phyloP scores from a whole-genome alignment of 352 stramenopile genomes.

The Blastocystis sp. region DNA sequence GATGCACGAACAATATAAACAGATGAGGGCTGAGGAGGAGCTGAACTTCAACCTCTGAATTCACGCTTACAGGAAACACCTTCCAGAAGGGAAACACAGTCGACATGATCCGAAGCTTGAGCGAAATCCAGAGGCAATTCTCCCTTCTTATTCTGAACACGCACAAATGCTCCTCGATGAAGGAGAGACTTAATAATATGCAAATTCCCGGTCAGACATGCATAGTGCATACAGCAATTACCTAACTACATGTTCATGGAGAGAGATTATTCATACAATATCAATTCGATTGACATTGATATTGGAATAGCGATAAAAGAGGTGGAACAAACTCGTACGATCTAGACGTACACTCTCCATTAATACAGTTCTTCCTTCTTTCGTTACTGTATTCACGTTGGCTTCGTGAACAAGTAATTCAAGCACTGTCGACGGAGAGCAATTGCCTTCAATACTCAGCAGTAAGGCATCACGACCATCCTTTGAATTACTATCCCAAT shows the following conservation, averaged over 20 bases:
- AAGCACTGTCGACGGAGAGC: neutral
- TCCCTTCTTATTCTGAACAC: conserved; percentile 27
- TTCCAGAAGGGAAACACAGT: conserved; percentile 9
- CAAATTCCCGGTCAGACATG: neutral
- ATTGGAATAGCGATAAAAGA: conserved; percentile 55
- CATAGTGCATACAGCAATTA: conserved; percentile 35
- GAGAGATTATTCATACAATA: neutral
- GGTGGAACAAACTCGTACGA: conserved; percentile 19
- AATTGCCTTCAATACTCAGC: conserved; percentile 38
- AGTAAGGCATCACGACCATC: conserved; percentile 24
- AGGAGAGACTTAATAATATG: conserved; percentile 33
- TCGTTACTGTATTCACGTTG: conserved; percentile 33
- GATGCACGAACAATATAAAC: neutral
- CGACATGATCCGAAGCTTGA: neutral
- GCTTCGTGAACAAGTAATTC: neutral
- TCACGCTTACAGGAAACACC: neutral
- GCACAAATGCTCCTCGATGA: conserved; percentile 31
- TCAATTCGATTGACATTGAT: conserved; percentile 61
- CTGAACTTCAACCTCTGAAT: neutral
- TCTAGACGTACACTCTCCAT: conserved; percentile 29
- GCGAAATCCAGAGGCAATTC: conserved; percentile 7
- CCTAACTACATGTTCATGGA: neutral
- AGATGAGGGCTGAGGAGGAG: neutral
- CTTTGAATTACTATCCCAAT: neutral
- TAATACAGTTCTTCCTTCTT: conserved; percentile 20